Evolutionary conservation across 441 rosid genomes (phyloP), one percentile per base, ranked within the genome.

Genomic region (Gossypium davidsonii): DNA sequence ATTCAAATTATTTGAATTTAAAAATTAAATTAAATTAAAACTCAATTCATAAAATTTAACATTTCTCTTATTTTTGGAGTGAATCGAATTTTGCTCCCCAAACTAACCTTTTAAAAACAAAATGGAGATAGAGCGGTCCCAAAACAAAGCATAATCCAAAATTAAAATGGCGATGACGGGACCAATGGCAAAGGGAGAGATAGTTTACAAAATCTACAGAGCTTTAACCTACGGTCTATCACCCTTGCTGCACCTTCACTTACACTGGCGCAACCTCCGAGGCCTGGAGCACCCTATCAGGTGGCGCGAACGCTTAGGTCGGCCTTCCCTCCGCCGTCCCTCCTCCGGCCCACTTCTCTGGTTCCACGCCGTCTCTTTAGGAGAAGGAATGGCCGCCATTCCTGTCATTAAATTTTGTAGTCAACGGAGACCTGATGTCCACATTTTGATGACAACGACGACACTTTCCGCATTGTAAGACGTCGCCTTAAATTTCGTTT

Each of bases 311-410:
- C 91, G 97, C 25, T 78, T 92, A 15, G 99, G 98, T 57, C 82
- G 71, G 39, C 81, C 97, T 20, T 92, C 97, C 48, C 78, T 83
- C 53, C 73, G 78, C 61, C 91, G 99, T 0, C 93, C 94, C 0
- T 79, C 91, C 3, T 79, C 91, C 2, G 97, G 96, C 21, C 84
- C 79, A 0, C 96, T 94, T 64, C 75, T 92, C 73, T 94, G 99
- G 97, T 90, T 94, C 83, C 99, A 91, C 79, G 97, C 97, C 70
- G 97, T 91, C 61, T 94, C 99, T 42, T 81, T 94, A 84, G 97
- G 99, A 73, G 99, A 94, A 83, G 97, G 97, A 79, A 91, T 94
- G 93, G 97, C 93, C 52, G 90, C 90, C 11, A 84, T 94, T 86
- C 97, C 97, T 0, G 90, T 94, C 46, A 88, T 94, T 68, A 87